Conservation (phyloP, 441 rosid genomes). For the Arabidopsis lyrata region DNA sequence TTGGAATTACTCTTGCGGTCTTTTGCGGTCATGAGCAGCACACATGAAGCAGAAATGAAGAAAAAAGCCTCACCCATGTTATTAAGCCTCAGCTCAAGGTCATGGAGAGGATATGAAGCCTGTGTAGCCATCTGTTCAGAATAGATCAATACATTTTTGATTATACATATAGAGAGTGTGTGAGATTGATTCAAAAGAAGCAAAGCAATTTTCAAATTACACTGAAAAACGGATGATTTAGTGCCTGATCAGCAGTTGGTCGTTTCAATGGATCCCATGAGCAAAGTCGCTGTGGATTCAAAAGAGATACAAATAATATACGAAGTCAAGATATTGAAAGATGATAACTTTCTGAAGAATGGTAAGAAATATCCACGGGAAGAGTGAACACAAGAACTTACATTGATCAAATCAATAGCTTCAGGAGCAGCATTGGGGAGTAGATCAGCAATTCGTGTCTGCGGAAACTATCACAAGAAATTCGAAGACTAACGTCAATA, state of each 20-base stretch:
- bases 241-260: slow-evolving; percentile 91
- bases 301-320: slow-evolving; percentile 36
- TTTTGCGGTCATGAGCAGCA: slow-evolving; percentile 10
- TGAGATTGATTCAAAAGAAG: slow-evolving; percentile 16
- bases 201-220: slow-evolving; percentile 49
- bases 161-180: slow-evolving; percentile 12
- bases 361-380: slow-evolving; percentile 3
- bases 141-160: slow-evolving; percentile 41
- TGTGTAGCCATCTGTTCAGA: slow-evolving; percentile 59
- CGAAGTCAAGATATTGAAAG: slow-evolving; percentile 24
- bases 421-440: slow-evolving; percentile 82
- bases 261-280: slow-evolving; percentile 92
- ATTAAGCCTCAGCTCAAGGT: slow-evolving; percentile 82
- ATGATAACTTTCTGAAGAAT: neutral
- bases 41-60: slow-evolving; percentile 14
- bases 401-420: slow-evolving; percentile 88
- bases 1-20: neutral
- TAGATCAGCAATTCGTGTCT: slow-evolving; percentile 71
- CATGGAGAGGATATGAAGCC: slow-evolving; percentile 74
- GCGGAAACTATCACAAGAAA: slow-evolving; percentile 39
- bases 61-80: slow-evolving; percentile 61
- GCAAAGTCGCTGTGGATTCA: slow-evolving; percentile 68
- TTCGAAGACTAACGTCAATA: slow-evolving; percentile 27
- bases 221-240: slow-evolving; percentile 90
- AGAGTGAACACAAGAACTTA: slow-evolving; percentile 42